Base-by-base conservation (phyloP, 441 rosid genomes). In the Eutrema salsugineum region DNA sequence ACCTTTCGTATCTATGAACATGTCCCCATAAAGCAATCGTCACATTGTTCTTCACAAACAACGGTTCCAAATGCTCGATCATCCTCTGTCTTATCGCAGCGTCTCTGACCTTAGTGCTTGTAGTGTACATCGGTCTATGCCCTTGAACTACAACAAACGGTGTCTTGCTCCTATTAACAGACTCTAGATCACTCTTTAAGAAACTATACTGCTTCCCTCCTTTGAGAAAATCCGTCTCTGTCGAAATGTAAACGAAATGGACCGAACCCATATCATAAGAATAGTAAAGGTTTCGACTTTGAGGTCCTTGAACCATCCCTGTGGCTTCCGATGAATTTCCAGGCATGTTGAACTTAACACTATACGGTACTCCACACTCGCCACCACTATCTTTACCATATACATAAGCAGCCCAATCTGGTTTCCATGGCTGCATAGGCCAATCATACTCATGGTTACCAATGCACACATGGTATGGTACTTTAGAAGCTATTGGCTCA, bases 21-120 rank as follows among this genome's bases (percentile, higher is more conserved):
- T 94, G 97, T 61, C 97, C 98, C 98, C 98, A 94, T 56, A 94
- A 65, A 10, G 87, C 98, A 74, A 89, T 88, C n/a, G 88, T 91
- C 42, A 86, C 96, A 56, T 88, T 86, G 79, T 87, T 78, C 59
- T 83, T 76, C 50, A 87, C 91, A 6, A 94, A 77, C 82, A 94
- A 78, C 27, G 91, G 98, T 80, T 94, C 97, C 71, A 94, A 73
- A 82, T 91, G 91, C 86, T 87, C 81, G 1, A 86, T 82, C 93
- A 94, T 83, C 82, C 56, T 86, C 68, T 68, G 16, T 72, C 88
- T 78, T 71, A 91, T 36, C 4, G 91, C 83, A 5, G 81, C 75
- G 57, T 94, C 98, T 67, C 86, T 67, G 9, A 14, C 44, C 68
- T 83, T 90, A 10, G 82, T 66, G 79, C 96, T 89, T 6, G 97